Conservation (phyloP, 306 rosid species). For the Oxytropis ochrocephala region DNA sequence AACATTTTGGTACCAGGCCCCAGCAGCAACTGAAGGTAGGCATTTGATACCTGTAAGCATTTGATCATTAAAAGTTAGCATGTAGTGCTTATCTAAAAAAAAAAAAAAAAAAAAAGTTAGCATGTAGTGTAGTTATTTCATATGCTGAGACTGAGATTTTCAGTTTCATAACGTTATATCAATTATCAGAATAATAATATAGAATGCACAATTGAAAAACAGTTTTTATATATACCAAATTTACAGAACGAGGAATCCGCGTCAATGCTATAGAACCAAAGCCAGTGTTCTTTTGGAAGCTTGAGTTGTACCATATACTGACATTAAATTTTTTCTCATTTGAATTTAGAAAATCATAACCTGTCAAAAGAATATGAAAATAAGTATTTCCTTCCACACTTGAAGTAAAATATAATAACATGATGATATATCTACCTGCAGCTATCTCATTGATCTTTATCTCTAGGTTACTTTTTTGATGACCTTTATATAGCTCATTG, state of each 20-base stretch:
- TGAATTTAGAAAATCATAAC: slow-evolving; percentile 73
- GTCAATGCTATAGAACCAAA: slow-evolving; percentile 31
- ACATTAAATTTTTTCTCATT: slow-evolving; percentile 42
- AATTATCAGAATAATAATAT: slow-evolving; percentile 1
- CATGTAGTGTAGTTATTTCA: neutral
- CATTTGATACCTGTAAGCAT: slow-evolving; percentile 65
- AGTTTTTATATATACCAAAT: slow-evolving; percentile 45
- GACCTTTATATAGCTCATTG: slow-evolving; percentile 61
- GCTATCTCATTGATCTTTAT: slow-evolving; percentile 53
- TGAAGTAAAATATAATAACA: neutral
- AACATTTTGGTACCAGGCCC: slow-evolving; percentile 60
- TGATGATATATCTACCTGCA: slow-evolving; percentile 48
- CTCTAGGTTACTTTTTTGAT: slow-evolving; percentile 50
- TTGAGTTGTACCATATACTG: slow-evolving; percentile 81
- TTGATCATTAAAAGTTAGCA: too few species aligned
- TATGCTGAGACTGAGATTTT: neutral
- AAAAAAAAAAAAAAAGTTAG: too few species aligned
- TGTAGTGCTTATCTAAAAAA: too few species aligned
- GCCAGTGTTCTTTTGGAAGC: slow-evolving; percentile 59
- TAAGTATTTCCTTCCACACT: slow-evolving; percentile 11
- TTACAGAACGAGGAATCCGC: slow-evolving; percentile 66
- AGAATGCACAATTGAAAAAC: neutral
- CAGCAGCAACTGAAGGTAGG: slow-evolving; percentile 61
- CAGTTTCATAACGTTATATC: neutral
- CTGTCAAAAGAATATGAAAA: slow-evolving; percentile 37